These are phyloP conservation scores for Globisporangium cylindrosporum DNA, from an alignment of 352 stramenopile species.

Conservation along the genomic window DNA sequence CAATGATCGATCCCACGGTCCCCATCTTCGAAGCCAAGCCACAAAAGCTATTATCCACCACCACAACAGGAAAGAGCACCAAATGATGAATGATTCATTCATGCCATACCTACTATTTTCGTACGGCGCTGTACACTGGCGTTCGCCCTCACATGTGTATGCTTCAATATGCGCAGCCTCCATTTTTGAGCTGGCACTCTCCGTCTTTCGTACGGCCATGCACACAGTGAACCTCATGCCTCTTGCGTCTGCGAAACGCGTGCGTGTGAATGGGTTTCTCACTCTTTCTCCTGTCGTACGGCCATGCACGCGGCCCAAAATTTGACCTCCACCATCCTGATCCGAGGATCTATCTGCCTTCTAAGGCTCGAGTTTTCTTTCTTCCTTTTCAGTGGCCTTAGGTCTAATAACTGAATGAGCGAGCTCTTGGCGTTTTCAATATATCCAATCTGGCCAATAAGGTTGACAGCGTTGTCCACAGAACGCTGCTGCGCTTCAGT, in stretches of 20 bases:
- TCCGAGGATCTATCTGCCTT: not conserved
- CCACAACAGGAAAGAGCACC: not conserved
- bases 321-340: not conserved
- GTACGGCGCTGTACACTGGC: not conserved
- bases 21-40: not conserved
- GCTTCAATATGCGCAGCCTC: slow-evolving; percentile 2
- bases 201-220: slow-evolving; percentile 1
- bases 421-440: not conserved
- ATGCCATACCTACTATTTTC: not conserved
- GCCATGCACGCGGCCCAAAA: slow-evolving; percentile 2
- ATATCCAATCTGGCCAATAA: too few species aligned
- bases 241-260: not conserved
- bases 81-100: not conserved
- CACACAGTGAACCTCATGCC: not conserved
- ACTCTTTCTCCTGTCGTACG: not conserved
- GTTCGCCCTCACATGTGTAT: not conserved
- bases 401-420: not conserved
- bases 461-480: too few species aligned
- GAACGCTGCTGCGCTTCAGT: too few species aligned
- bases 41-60: not conserved
- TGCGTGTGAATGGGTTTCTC: not conserved
- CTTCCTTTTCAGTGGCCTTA: too few species aligned
- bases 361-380: too few species aligned
- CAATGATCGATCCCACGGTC: not conserved
- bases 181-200: not conserved